Base-by-base conservation (phyloP, 2,329 filamentous ascomycete species). In the Chrysoporthe cubensis region DNA sequence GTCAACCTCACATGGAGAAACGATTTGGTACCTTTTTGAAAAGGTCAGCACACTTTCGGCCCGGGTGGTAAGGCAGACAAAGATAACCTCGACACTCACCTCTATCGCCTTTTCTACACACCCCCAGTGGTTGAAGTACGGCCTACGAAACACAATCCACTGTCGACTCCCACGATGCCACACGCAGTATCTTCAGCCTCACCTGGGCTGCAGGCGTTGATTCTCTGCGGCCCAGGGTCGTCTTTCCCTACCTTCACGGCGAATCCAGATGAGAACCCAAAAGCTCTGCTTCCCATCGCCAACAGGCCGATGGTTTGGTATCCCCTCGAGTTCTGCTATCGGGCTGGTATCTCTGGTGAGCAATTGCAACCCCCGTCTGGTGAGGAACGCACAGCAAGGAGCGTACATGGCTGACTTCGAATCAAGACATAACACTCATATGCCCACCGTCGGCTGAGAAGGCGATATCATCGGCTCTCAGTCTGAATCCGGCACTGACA, bases 251-350 rank as follows among this genome's bases (percentile, higher is more conserved):
- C 92, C 1, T 95, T 96, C 77, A 94, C 91, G 1, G 90, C 91
- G 2, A 92, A 90, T 70, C 90, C 92, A 5, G 89, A 91, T 79
- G 90, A 94, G 75, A 90, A 92, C 70, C 92, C 92, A 11, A 96
- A 96, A 80, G 92, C 92, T 11, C 85, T 96, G 32, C 81, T 96
- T 8, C 92, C 92, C 6, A 91, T 96, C 69, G 92, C 92, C 46
- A 96, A 96, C 77, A 82, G 92, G 72, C 92, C 92, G 1, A 96
- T 96, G 92, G 90, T 96, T 58, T 95, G 93, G 91, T 96, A 96
- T 77, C 90, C 92, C 6, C 87, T 96, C 52, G 92, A 95, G 74
- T 95, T 93, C 81, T 95, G 92, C 79, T 91, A 93, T 75, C 88
- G 92, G 48, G 92, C 91, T 78, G 92, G 92, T 72, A 88, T 94